These are phyloP conservation scores for Saturnispora zaruensis DNA, from an alignment of 805 yeast genomes.

Conservation along the genomic window DNA sequence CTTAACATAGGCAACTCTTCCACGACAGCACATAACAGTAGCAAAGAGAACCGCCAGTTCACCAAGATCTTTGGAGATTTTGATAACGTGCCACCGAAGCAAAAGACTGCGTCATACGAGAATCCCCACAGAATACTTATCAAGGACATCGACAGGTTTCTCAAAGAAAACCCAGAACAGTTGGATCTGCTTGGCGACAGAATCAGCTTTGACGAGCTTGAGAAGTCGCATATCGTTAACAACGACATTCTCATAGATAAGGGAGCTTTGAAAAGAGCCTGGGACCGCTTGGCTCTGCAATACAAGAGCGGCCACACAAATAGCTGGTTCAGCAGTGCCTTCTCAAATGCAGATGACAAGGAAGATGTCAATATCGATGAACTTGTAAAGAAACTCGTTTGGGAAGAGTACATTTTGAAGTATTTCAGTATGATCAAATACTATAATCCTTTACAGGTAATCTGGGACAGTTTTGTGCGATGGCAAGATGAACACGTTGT, in stretches of 20 bases:
- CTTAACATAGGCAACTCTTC: constrained; percentile 1
- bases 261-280: constrained; percentile 11
- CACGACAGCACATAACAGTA: background rate
- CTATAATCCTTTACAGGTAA: constrained; percentile 13
- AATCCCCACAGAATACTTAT: constrained; percentile 15
- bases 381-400: constrained; percentile 10
- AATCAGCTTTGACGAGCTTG: constrained; percentile 10
- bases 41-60: background rate
- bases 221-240: constrained; percentile 1
- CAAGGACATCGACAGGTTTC: constrained; percentile 18
- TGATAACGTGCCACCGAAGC: constrained; percentile 6
- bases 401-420: constrained; percentile 15
- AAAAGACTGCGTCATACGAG: background rate
- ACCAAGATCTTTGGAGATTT: constrained; percentile 10
- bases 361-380: constrained; percentile 4
- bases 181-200: constrained; percentile 11
- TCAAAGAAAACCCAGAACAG: constrained; percentile 18
- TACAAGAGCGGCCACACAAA: constrained; percentile 3
- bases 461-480: constrained; percentile 12
- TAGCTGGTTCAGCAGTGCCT: background rate
- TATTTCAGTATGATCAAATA: constrained; percentile 16
- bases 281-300: constrained; percentile 9
- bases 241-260: constrained; percentile 14
- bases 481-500: constrained; percentile 8
- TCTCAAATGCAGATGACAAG: background rate